Conservation (phyloP, 257 asterid species). For the Salvia hispanica region DNA sequence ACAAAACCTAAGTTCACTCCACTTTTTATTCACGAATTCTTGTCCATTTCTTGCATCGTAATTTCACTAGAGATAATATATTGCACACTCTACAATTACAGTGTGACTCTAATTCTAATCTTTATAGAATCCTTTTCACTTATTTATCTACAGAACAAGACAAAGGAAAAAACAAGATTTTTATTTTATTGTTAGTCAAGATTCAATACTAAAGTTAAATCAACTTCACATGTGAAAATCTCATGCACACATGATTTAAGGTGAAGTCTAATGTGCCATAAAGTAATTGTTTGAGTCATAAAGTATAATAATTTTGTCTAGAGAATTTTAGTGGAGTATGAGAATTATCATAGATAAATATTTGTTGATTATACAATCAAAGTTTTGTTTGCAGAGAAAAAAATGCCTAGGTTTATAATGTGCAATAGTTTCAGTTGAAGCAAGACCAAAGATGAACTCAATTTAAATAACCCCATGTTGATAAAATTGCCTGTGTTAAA, state of each 20-base stretch:
- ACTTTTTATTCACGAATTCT: too few relatives aligned
- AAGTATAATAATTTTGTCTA: background rate
- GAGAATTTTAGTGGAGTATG: background rate
- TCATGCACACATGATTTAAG: conserved; percentile 14
- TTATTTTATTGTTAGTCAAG: conserved; percentile 20
- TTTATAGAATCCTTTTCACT: background rate
- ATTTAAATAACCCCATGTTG: background rate
- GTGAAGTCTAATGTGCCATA: conserved; percentile 9
- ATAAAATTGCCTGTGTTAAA: background rate
- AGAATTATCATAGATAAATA: too few relatives aligned
- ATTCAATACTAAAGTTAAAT: conserved; percentile 13
- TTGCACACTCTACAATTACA: too few relatives aligned
- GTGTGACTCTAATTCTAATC: too few relatives aligned
- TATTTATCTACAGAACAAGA: background rate
- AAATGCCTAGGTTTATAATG: too few relatives aligned
- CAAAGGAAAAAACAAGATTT: background rate
- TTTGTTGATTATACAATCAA: too few relatives aligned
- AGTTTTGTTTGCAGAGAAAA: too few relatives aligned
- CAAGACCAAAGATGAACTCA: too few relatives aligned
- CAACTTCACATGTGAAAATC: conserved; percentile 34
- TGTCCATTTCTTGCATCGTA: too few relatives aligned
- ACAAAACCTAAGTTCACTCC: too few relatives aligned
- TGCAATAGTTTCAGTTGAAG: too few relatives aligned
- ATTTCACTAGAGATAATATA: too few relatives aligned
- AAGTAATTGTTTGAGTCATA: background rate